Evolutionary conservation across 2,329 filamentous ascomycete genomes (phyloP).

Genomic region (Hansfordia pulvinata): DNA sequence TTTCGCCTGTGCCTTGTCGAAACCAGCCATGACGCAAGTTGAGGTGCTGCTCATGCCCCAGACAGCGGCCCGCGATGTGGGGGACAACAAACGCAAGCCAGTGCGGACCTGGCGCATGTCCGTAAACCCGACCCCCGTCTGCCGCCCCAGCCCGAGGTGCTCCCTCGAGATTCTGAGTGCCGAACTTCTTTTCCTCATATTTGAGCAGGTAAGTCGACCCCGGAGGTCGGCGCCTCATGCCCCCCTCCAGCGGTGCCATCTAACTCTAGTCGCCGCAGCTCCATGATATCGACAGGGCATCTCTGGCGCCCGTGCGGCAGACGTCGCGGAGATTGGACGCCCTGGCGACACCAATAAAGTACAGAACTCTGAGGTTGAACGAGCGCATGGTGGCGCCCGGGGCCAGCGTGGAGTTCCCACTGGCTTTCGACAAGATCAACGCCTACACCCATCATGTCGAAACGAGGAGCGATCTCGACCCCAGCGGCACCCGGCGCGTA

Average conservation of each 20-base stretch:
- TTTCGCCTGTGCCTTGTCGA: too few relatives aligned
- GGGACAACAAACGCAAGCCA: too few relatives aligned
- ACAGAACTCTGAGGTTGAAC: slow-evolving; percentile 23
- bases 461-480: slow-evolving; percentile 24
- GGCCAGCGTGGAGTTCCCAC: slow-evolving; percentile 18
- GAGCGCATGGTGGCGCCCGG: slow-evolving; percentile 19
- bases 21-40: too few relatives aligned
- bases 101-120: too few relatives aligned
- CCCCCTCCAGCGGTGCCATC: too few relatives aligned
- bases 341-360: slow-evolving; percentile 27
- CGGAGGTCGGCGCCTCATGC: too few relatives aligned
- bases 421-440: slow-evolving; percentile 20
- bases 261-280: slow-evolving; percentile 20
- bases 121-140: slow-evolving; percentile 2
- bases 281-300: slow-evolving; percentile 19
- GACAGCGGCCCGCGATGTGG: too few relatives aligned
- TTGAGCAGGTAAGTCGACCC: slow-evolving; percentile 24
- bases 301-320: slow-evolving; percentile 20
- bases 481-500: slow-evolving; percentile 19
- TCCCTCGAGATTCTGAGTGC: slow-evolving; percentile 23
- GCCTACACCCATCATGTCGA: slow-evolving; percentile 25
- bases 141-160: slow-evolving; percentile 10
- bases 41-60: too few relatives aligned
- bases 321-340: slow-evolving; percentile 24
- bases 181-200: slow-evolving; percentile 26